Conservation (phyloP, 2,329 filamentous ascomycete genomes). For the Alternaria incomplexa region DNA sequence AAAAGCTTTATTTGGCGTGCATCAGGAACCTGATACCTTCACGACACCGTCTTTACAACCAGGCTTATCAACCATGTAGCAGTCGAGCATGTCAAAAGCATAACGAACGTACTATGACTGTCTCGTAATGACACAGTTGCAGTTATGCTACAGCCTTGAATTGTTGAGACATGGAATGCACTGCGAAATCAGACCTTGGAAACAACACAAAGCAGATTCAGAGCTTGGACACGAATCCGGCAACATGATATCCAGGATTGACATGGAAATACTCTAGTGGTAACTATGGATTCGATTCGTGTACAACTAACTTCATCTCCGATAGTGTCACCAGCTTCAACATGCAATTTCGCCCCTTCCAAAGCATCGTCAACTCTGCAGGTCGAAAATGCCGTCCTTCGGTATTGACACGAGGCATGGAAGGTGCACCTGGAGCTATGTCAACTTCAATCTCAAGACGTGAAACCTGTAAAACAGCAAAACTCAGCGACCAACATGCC, state of each 20-base stretch:
- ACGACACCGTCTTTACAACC: background rate
- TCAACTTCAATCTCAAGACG: background rate
- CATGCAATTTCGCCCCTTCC: background rate
- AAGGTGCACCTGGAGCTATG: background rate
- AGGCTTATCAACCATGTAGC: accelerated
- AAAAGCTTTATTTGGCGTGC: background rate
- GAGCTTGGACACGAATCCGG: background rate
- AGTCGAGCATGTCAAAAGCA: background rate
- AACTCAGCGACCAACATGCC: background rate
- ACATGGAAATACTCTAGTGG: background rate
- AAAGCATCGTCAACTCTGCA: background rate
- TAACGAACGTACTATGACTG: background rate
- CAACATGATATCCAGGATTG: background rate
- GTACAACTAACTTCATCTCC: background rate
- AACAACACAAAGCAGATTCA: background rate
- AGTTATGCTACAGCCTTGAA: background rate
- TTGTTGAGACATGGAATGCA: background rate
- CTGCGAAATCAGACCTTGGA: background rate
- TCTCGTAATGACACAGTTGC: accelerated
- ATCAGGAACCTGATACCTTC: background rate
- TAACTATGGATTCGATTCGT: background rate
- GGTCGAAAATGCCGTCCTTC: background rate
- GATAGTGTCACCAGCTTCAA: background rate
- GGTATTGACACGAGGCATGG: background rate
- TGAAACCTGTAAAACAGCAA: background rate